These are phyloP conservation scores for Colletotrichum sp. DNA, from an alignment of 2,329 filamentous ascomycete species.

Conservation along the genomic window DNA sequence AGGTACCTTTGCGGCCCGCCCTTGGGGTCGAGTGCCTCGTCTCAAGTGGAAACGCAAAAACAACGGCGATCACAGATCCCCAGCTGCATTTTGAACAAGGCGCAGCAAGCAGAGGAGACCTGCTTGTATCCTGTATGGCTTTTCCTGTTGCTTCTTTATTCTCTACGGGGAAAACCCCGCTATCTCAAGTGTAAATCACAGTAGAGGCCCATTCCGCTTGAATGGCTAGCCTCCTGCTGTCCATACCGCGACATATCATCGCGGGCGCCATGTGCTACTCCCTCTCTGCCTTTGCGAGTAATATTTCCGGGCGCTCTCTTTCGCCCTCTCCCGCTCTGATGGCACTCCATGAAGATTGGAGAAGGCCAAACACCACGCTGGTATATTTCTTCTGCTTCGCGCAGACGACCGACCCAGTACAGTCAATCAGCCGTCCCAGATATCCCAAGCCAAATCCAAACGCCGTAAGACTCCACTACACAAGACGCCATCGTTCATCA, in stretches of 20 bases:
- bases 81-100: neutral
- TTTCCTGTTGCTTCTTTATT: neutral
- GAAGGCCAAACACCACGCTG: neutral
- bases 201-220: neutral
- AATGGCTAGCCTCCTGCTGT: neutral
- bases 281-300: neutral
- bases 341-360: neutral
- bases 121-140: neutral
- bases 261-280: neutral
- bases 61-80: neutral
- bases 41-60: neutral
- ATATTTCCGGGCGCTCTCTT: neutral
- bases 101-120: neutral
- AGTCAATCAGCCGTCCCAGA: neutral
- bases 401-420: neutral
- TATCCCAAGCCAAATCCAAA: constrained; percentile 12
- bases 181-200: neutral
- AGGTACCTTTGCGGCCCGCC: neutral
- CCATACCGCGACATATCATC: neutral
- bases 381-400: neutral
- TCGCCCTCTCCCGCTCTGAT: neutral
- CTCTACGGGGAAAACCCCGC: neutral
- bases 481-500: neutral
- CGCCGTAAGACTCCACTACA: neutral
- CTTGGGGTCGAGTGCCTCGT: neutral